A percentile compares a stretch with the other conserved stretches of the same genome.
phyloP scores from a whole-genome alignment of 352 stramenopile species.

The Peronospora belbahrii region DNA sequence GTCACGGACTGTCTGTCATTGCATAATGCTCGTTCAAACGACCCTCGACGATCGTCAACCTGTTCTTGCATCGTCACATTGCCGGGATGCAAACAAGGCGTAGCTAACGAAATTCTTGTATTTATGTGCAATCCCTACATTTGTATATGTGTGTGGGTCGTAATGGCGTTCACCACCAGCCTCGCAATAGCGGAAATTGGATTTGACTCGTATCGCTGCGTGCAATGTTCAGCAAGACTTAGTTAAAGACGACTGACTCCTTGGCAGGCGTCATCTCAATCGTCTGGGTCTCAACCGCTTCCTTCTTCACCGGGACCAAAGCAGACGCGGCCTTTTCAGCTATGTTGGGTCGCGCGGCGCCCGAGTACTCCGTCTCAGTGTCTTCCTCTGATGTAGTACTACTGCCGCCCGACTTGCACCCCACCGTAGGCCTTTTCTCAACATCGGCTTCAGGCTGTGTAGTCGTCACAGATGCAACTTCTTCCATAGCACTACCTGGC shows the following conservation, averaged over 20 bases:
- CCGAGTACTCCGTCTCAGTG: conserved; percentile 16
- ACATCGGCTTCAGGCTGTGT: conserved; percentile 8
- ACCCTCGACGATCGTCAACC: no score
- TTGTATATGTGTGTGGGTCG: conserved; percentile 17
- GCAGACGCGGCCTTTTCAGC: conserved; percentile 8
- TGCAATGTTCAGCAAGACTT: conserved; percentile 18
- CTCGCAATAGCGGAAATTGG: conserved; percentile 13
- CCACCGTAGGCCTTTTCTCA: background rate
- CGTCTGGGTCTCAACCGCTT: conserved; percentile 5
- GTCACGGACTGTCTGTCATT: no score
- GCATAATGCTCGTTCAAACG: no score
- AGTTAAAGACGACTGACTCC: conserved; percentile 13
- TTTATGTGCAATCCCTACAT: conserved; percentile 24
- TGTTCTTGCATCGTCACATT: no score
- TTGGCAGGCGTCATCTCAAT: conserved; percentile 9
- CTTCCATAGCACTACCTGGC: background rate
- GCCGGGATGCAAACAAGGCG: background rate
- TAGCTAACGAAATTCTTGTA: background rate
- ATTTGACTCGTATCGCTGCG: conserved; percentile 5
- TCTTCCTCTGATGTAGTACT: conserved; percentile 26
- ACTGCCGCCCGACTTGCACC: conserved; percentile 21
- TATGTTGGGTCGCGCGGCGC: conserved; percentile 11
- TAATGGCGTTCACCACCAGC: background rate
- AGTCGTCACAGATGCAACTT: background rate
- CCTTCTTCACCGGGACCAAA: conserved; percentile 17